A percentile compares a stretch with the other conserved stretches of the same genome.
These are phyloP conservation scores for Syncephalastrum monosporum DNA, from an alignment of 371 early-diverging fungal species.

Conservation along the genomic window DNA sequence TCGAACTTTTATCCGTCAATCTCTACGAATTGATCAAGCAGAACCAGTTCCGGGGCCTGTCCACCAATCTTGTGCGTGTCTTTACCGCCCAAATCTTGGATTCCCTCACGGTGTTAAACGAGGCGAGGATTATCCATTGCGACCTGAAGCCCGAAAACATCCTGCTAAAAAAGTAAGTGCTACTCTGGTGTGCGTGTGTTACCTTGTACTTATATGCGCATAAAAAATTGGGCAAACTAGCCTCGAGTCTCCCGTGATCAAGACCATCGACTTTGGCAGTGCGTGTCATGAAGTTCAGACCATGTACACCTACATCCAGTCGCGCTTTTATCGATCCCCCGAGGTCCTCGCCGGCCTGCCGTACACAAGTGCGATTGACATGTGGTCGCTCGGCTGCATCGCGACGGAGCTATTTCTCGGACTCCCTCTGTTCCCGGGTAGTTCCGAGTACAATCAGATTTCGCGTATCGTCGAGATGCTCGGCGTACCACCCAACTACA, in stretches of 20 bases:
- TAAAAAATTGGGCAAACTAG: constrained; percentile 23
- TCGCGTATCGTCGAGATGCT: constrained; percentile 88
- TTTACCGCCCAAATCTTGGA: constrained; percentile 87
- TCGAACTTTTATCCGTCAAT: constrained; percentile 94
- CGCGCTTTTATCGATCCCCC: constrained; percentile 97
- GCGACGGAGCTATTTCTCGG: constrained; percentile 96
- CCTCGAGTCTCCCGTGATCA: constrained; percentile 85
- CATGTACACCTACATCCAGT: constrained; percentile 96
- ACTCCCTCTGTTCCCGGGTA: constrained; percentile 92
- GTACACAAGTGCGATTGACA: constrained; percentile 95
- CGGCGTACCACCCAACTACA: constrained; percentile 82
- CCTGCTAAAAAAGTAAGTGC: constrained; percentile 72
- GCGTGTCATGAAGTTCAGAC: constrained; percentile 93
- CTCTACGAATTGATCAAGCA: constrained; percentile 97
- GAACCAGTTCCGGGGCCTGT: constrained; percentile 93
- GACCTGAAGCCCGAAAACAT: constrained; percentile 99
- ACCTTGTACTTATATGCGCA: not conserved
- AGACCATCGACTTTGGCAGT: constrained; percentile 99
- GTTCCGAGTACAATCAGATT: constrained; percentile 93
- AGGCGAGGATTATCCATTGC: constrained; percentile 94
- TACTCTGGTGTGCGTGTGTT: not conserved
- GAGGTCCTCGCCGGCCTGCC: constrained; percentile 95
- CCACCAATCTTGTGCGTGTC: constrained; percentile 82
- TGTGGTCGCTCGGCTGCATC: constrained; percentile 99
- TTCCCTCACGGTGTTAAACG: constrained; percentile 79